Evolutionary conservation across 2,329 filamentous ascomycete genomes (phyloP), one percentile per base, ranked within the genome.

Genomic region (Talaromyces piceae): DNA sequence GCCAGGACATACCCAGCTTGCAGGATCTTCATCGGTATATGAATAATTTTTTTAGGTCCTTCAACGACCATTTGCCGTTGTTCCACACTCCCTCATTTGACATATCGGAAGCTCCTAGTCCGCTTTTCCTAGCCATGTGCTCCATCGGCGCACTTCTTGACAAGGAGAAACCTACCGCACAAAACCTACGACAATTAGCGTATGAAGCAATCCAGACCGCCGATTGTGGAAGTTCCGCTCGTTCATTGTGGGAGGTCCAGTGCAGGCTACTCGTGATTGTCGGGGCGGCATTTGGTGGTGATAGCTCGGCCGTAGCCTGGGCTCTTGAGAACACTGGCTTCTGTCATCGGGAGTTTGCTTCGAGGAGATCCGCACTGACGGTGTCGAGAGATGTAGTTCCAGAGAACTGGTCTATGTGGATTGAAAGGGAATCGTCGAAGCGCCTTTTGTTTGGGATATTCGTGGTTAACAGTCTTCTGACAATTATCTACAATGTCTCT

Each of bases 101-200:
- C 23, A 47, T 65, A 12, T 54, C 53, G 13, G 52, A 49, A 5
- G 58, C 57, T 5, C 63, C 64, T 13, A 60, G 61, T 20, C 63
- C 64, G 2, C 51, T 70, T 8, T 47, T 66, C 5, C 55, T 69
- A 5, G 61, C 65, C 2, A 68, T 70, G 41, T 68, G 65, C 44
- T 63, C 65, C 13, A 65, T 69, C 49, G 67, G 67, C 1, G 66
- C 67, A 4, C 54, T 65, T 2, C 67, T 67, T 49, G 59, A 47
- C 16, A 25, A 41, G 7, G 61, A 64, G n/a, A 60, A 64, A 20
- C 63, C 62, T 18, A 57, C 59, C 13, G 63, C 66, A 3, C 60
- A 57, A 37, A 54, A 56, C 12, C 47, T 55, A 53, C 44, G 51
- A 11, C 16, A 31, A 25, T 16, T 55, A 12, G 51, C 53, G 45